phyloP scores from a whole-genome alignment of 495 filamentous ascomycete species.

The Penicillium nucicola region DNA sequence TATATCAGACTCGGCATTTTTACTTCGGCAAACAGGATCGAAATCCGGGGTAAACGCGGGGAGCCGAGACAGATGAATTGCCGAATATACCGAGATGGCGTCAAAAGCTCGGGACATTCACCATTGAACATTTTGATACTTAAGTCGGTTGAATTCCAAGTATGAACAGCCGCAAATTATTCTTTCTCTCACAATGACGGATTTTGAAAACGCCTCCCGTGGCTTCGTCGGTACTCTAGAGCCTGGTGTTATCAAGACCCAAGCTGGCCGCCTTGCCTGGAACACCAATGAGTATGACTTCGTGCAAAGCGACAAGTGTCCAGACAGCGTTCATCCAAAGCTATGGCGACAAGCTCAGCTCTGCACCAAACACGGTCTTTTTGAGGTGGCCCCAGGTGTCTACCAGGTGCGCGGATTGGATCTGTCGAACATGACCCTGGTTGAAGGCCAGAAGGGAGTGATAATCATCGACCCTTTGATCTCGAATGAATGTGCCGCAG shows the following conservation, averaged over 20 bases:
- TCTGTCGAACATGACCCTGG: slow-evolving; percentile 20
- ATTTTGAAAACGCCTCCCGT: slow-evolving; percentile 11
- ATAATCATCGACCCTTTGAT: slow-evolving; percentile 22
- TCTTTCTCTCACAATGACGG: not conserved
- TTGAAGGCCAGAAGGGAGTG: slow-evolving; percentile 11
- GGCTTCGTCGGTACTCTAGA: slow-evolving; percentile 9
- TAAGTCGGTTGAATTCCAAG: too few species aligned
- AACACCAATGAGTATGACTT: slow-evolving; percentile 13
- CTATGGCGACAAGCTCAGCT: too few species aligned
- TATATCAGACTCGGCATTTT: not conserved
- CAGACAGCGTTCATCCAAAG: too few species aligned
- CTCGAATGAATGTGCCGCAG: slow-evolving; percentile 9
- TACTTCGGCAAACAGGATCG: too few species aligned
- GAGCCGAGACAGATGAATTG: not conserved
- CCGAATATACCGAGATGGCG: not conserved
- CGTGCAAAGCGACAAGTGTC: not conserved
- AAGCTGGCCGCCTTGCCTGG: slow-evolving; percentile 3
- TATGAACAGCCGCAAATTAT: too few species aligned
- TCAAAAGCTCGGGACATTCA: not conserved
- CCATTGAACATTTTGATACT: not conserved
- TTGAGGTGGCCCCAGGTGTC: too few species aligned
- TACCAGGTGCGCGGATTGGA: slow-evolving; percentile 10
- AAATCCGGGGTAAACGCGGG: slow-evolving; percentile 5
- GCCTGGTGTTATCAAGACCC: slow-evolving; percentile 2
- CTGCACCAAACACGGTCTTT: too few species aligned